Evolutionary conservation across 306 rosid species (phyloP).

Genomic region (Trichosanthes cucumerina): DNA sequence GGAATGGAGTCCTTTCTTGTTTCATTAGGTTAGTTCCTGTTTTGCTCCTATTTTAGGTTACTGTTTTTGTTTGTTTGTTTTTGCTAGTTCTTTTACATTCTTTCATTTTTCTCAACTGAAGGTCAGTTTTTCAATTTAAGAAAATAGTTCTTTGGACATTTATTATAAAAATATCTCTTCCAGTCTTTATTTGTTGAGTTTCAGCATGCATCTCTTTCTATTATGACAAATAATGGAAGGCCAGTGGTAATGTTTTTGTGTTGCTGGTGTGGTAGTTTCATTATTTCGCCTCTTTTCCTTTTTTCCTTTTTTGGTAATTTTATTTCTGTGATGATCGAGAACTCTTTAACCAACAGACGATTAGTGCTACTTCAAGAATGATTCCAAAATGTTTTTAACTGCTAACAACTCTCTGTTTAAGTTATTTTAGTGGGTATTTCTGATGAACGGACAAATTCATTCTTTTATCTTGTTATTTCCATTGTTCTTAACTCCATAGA

Average conservation of each 20-base stretch:
- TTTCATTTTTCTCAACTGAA: too few species aligned
- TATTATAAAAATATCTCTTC: too few species aligned
- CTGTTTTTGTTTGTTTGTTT: too few species aligned
- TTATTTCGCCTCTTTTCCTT: neutral
- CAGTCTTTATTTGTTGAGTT: too few species aligned
- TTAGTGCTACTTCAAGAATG: neutral
- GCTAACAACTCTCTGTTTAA: neutral
- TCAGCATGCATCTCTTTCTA: too few species aligned
- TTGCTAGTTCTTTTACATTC: too few species aligned
- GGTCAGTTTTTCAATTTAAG: neutral
- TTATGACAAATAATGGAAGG: too few species aligned
- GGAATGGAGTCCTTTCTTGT: too few species aligned
- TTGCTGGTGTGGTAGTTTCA: neutral
- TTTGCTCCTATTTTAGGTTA: too few species aligned
- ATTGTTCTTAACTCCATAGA: neutral
- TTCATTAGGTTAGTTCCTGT: too few species aligned
- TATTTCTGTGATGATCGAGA: neutral
- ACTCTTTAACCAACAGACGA: neutral
- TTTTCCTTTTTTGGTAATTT: neutral
- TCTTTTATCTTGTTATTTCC: neutral
- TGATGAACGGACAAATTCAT: neutral
- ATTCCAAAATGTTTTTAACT: neutral
- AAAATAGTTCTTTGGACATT: neutral
- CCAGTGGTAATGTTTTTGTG: neutral
- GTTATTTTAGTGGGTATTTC: neutral